Percentiles rank a stretch among this genome's conserved stretches.
Conservation (phyloP, 768 basidiomycete genomes). For the Mycena venus region DNA sequence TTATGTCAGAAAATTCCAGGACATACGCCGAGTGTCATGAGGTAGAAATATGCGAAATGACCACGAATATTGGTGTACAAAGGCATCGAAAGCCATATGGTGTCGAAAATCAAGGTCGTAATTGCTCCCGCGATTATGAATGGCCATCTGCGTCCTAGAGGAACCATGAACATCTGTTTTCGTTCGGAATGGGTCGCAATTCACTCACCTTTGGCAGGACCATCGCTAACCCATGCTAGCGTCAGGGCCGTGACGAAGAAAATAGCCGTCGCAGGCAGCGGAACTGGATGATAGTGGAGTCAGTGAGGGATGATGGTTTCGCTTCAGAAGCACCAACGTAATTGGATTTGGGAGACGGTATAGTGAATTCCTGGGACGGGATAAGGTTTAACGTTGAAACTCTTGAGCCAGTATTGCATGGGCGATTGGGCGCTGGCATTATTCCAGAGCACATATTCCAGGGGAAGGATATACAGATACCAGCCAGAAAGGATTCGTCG, state of each 20-base stretch:
- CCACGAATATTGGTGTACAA: constrained; percentile 27
- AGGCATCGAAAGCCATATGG: constrained; percentile 28
- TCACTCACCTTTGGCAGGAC: constrained; percentile 25
- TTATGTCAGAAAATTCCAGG: neutral
- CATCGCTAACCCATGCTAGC: constrained; percentile 33
- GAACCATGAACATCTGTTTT: neutral
- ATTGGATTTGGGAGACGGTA: constrained; percentile 33
- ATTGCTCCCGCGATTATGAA: constrained; percentile 26
- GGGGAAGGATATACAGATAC: constrained; percentile 33
- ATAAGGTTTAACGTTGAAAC: constrained; percentile 34
- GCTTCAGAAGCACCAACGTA: constrained; percentile 14
- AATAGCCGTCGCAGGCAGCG: constrained; percentile 30
- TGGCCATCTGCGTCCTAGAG: constrained; percentile 27
- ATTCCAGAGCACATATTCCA: constrained; percentile 37
- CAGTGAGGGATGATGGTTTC: neutral
- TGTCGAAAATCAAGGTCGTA: constrained; percentile 23
- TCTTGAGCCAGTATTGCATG: constrained; percentile 36
- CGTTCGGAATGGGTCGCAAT: neutral
- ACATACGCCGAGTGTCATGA: constrained; percentile 33
- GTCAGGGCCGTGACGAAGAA: constrained; percentile 30
- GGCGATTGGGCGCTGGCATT: constrained; percentile 31
- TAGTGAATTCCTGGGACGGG: constrained; percentile 30
- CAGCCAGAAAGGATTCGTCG: constrained; percentile 27
- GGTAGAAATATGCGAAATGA: constrained; percentile 37
- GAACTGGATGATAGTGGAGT: constrained; percentile 14